Base-by-base conservation (phyloP, 1,139 yeast genomes). In the Lodderomyces theae region DNA sequence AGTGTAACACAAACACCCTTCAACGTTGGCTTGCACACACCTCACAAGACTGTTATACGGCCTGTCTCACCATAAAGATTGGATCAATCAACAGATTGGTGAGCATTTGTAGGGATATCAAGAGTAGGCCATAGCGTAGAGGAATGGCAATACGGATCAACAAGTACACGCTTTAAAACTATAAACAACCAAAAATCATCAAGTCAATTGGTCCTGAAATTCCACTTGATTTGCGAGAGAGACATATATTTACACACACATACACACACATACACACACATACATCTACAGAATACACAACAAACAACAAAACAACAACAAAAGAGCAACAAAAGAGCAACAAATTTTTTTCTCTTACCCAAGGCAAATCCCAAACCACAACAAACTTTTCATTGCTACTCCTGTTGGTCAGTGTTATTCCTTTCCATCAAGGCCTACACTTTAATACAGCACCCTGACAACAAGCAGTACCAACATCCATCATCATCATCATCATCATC, bases 141-240 rank as follows among this genome's bases (percentile, higher is more conserved):
- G n/a, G n/a, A n/a, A n/a, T n/a, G n/a, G n/a, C n/a, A n/a, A n/a
- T n/a, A n/a, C n/a, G n/a, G n/a, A n/a, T n/a, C n/a, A n/a, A n/a
- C n/a, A n/a, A n/a, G n/a, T n/a, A n/a, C n/a, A n/a, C n/a, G n/a
- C 16, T 25, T 11, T 4, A 9, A 15, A 28, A 28, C 31, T 28
- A 28, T 28, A 28, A 28, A 28, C 31, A 28, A 28, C 31, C 11
- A 26, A 24, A 24, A n/a, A 26, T 12, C n/a, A n/a, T n/a, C n/a
- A n/a, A n/a, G 5, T 10, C 26, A 23, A 26, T 17, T 12, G 29
- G 4, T n/a, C 16, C 16, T 12, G 16, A 24, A 24, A 24, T 24
- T 24, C n/a, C 4, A 26, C 16, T n/a, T 13, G 13, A 26, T 26
- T 17, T 5, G 29, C n/a, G 29, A 26, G 28, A 24, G 23, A 12